Conservation (phyloP, 1,284 basidiomycete genomes). For the Sanghuangporus baumii region DNA sequence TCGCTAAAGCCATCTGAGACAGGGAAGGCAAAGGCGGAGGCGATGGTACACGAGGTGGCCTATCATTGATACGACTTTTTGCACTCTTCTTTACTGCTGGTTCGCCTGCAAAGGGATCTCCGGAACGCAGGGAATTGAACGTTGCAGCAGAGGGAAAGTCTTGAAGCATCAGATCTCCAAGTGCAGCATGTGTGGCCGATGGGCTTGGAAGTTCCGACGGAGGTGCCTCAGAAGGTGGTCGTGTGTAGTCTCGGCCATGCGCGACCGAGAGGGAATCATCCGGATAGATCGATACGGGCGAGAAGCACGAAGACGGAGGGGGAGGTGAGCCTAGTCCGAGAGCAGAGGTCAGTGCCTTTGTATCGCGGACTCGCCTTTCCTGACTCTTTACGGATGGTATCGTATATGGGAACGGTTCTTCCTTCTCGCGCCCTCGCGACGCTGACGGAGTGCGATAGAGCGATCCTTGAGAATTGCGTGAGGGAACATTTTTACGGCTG, state of each 20-base stretch:
- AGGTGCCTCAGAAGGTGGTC: constrained; percentile 13
- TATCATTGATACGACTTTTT: constrained; percentile 34
- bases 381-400: constrained; percentile 36
- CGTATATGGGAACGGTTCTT: constrained; percentile 26
- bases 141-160: constrained; percentile 36
- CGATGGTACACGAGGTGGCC: constrained; percentile 71
- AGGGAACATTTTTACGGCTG: background rate
- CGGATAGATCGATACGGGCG: constrained; percentile 57
- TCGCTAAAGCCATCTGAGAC: constrained; percentile 68
- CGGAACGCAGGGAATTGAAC: constrained; percentile 20
- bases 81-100: constrained; percentile 16
- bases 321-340: constrained; percentile 38
- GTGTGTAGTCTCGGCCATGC: constrained; percentile 30
- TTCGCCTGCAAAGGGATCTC: constrained; percentile 12
- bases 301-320: constrained; percentile 29
- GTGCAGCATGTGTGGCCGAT: constrained; percentile 36
- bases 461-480: background rate
- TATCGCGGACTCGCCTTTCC: constrained; percentile 42
- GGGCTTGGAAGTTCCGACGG: constrained; percentile 16
- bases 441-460: constrained; percentile 22
- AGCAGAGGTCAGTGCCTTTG: constrained; percentile 46
- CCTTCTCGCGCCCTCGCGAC: constrained; percentile 25
- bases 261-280: constrained; percentile 66
- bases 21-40: constrained; percentile 69
- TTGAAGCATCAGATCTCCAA: constrained; percentile 57